A percentile compares a stretch with the other conserved stretches of the same genome.
phyloP scores from a whole-genome alignment of 352 stramenopile species.

The Phytophthora fragariaefolia region DNA sequence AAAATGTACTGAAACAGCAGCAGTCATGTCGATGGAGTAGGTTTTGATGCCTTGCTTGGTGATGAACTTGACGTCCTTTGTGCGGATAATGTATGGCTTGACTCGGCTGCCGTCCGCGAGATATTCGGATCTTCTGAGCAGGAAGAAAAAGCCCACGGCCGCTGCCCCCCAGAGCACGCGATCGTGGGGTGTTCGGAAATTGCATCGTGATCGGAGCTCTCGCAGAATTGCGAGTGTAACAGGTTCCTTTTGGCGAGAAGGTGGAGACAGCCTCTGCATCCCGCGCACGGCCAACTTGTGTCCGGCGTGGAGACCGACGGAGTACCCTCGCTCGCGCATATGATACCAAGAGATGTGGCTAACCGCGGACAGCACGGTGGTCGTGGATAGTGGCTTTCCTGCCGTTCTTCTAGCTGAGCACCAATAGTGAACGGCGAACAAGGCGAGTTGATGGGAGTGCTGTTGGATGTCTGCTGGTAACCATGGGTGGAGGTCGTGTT shows the following conservation, averaged over 20 bases:
- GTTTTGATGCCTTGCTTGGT: background rate
- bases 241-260: conserved; percentile 8
- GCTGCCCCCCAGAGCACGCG: conserved; percentile 23
- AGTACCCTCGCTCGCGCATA: background rate
- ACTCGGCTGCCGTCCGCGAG: background rate
- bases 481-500: background rate
- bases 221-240: background rate
- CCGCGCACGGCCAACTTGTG: conserved; percentile 17
- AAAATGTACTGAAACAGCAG: conserved; percentile 8
- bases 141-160: conserved; percentile 28
- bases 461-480: background rate
- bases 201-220: background rate
- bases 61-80: background rate
- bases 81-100: conserved; percentile 13
- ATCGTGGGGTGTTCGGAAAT: conserved; percentile 20
- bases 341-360: conserved; percentile 18
- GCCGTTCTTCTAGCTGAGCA: background rate
- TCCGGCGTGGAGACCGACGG: conserved; percentile 6
- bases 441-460: conserved; percentile 10
- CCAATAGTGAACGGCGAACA: conserved; percentile 11
- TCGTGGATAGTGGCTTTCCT: background rate
- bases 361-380: conserved; percentile 7
- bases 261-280: conserved; percentile 16
- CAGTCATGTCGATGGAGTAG: background rate
- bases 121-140: conserved; percentile 18